Conservation (phyloP, 768 basidiomycete species). For the Infundibulicybe gibba region DNA sequence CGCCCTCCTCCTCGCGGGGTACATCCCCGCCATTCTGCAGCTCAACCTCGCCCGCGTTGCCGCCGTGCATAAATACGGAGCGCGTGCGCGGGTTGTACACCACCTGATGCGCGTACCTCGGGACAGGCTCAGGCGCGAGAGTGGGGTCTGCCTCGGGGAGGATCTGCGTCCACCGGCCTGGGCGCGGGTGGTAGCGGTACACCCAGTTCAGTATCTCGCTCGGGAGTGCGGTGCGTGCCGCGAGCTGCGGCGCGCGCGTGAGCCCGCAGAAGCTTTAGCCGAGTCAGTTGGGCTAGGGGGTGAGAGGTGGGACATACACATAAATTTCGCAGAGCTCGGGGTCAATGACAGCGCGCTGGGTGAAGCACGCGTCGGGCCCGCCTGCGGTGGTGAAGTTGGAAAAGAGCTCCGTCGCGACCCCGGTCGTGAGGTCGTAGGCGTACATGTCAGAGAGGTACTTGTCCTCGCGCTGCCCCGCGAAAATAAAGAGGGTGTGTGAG, state of each 20-base stretch:
- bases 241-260: slow-evolving; percentile 36
- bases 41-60: slow-evolving; percentile 51
- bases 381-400: slow-evolving; percentile 57
- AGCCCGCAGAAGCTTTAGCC: slow-evolving; percentile 58
- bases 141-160: slow-evolving; percentile 28
- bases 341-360: slow-evolving; percentile 72
- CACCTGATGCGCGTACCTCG: slow-evolving; percentile 78
- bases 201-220: slow-evolving; percentile 61
- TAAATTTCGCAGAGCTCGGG: slow-evolving; percentile 62
- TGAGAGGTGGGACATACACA: slow-evolving; percentile 43
- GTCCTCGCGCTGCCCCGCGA: slow-evolving; percentile 70
- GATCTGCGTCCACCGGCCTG: slow-evolving; percentile 66
- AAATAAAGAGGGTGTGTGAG: slow-evolving; percentile 60
- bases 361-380: slow-evolving; percentile 71
- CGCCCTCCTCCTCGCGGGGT: slow-evolving; percentile 9
- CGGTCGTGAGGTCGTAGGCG: slow-evolving; percentile 58
- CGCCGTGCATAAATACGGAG: slow-evolving; percentile 70
- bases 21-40: slow-evolving; percentile 15
- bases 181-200: slow-evolving; percentile 55
- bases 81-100: slow-evolving; percentile 61
- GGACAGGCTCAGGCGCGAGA: slow-evolving; percentile 39
- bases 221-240: slow-evolving; percentile 35
- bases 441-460: slow-evolving; percentile 76
- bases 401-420: slow-evolving; percentile 57
- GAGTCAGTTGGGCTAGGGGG: not conserved